phyloP scores from a whole-genome alignment of 371 early-diverging fungal species.

The Mucor saturninus region DNA sequence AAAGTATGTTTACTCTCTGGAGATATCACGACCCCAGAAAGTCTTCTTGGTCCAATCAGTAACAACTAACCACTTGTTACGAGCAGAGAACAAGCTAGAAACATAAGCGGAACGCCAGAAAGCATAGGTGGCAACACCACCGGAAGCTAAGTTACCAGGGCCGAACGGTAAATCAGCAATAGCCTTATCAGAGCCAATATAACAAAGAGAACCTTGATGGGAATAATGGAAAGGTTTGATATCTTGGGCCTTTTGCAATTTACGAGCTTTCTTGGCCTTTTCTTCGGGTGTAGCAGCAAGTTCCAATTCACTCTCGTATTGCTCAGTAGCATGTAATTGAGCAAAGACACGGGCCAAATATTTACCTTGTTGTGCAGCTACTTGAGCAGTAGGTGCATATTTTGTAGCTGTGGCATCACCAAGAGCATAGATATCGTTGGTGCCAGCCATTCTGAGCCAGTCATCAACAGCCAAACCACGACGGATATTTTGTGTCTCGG shows the following conservation, averaged over 20 bases:
- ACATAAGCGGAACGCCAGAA: slow-evolving; percentile 81
- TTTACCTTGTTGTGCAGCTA: slow-evolving; percentile 87
- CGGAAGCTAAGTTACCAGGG: slow-evolving; percentile 71
- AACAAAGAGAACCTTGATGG: slow-evolving; percentile 87
- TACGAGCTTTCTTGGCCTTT: slow-evolving; percentile 47
- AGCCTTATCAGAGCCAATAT: slow-evolving; percentile 90
- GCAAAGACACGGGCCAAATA: slow-evolving; percentile 82
- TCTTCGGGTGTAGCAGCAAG: slow-evolving; percentile 36
- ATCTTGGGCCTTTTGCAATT: slow-evolving; percentile 49
- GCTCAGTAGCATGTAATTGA: slow-evolving; percentile 55
- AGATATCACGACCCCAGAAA: slow-evolving; percentile 89
- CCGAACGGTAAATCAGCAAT: slow-evolving; percentile 89
- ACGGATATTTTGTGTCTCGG: slow-evolving; percentile 75
- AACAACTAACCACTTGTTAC: slow-evolving; percentile 81
- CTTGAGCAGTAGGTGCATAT: slow-evolving; percentile 92
- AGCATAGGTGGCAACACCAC: slow-evolving; percentile 78
- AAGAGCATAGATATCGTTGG: slow-evolving; percentile 78
- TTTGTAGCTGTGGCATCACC: slow-evolving; percentile 90
- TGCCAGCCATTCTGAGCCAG: slow-evolving; percentile 77
- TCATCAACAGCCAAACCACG: slow-evolving; percentile 90
- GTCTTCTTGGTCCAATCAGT: slow-evolving; percentile 91
- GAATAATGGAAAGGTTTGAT: slow-evolving; percentile 82
- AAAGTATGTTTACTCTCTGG: slow-evolving; percentile 70
- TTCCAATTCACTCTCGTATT: slow-evolving; percentile 38
- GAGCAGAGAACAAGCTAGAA: slow-evolving; percentile 78